phyloP scores from a whole-genome alignment of 1,284 basidiomycete genomes.

The Irpex sp. region DNA sequence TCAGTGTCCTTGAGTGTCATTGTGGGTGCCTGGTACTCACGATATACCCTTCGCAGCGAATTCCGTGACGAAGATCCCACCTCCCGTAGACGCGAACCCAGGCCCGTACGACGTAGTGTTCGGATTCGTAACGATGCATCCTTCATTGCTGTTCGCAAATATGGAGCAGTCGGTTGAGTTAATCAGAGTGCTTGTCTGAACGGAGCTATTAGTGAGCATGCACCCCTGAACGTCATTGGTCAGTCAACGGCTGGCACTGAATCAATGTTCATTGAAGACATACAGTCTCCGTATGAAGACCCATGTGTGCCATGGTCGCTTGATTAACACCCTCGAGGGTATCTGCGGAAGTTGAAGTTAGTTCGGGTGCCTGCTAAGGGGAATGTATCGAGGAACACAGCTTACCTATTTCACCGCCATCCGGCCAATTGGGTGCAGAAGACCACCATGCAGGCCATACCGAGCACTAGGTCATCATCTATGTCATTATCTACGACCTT shows the following conservation, averaged over 20 bases:
- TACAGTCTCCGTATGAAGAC: slow-evolving; percentile 57
- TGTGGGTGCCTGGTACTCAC: slow-evolving; percentile 33
- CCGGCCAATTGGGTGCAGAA: slow-evolving; percentile 60
- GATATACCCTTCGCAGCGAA: slow-evolving; percentile 61
- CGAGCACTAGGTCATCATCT: slow-evolving; percentile 46
- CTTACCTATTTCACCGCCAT: slow-evolving; percentile 43
- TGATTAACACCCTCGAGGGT: slow-evolving; percentile 76
- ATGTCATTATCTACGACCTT: not conserved
- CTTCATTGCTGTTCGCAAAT: slow-evolving; percentile 51
- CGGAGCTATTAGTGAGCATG: slow-evolving; percentile 39
- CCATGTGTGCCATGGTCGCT: slow-evolving; percentile 59
- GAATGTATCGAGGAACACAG: not conserved
- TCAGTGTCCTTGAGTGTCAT: slow-evolving; percentile 2
- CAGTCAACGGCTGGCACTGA: not conserved
- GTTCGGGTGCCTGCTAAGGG: slow-evolving; percentile 18
- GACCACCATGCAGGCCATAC: slow-evolving; percentile 75
- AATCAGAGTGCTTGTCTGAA: slow-evolving; percentile 48
- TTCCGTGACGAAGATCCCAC: slow-evolving; percentile 74
- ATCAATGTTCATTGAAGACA: slow-evolving; percentile 3
- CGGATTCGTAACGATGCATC: slow-evolving; percentile 58
- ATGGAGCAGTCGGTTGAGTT: slow-evolving; percentile 61
- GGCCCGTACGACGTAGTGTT: slow-evolving; percentile 54
- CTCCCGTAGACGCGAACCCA: slow-evolving; percentile 59
- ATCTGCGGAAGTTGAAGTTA: slow-evolving; percentile 48
- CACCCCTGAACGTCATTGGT: slow-evolving; percentile 39